A percentile compares a stretch with the other conserved stretches of the same genome.
phyloP scores from a whole-genome alignment of 192 early-diverging fungal genomes.

The Coemansia sp. region DNA sequence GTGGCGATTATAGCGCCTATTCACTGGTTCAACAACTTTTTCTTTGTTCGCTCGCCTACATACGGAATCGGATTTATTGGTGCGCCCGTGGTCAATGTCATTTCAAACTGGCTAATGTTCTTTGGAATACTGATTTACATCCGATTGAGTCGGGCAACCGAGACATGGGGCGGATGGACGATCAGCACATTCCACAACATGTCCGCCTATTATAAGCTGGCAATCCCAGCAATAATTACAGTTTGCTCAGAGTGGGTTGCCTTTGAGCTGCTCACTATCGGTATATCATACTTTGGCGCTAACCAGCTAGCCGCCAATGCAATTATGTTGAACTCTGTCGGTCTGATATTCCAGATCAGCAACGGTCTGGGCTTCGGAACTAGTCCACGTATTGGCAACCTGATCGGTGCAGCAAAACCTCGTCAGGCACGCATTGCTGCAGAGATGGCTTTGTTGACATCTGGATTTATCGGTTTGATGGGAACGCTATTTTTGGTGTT shows the following conservation, averaged over 20 bases:
- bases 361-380: conserved; percentile 74
- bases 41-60: conserved; percentile 67
- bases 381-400: conserved; percentile 74
- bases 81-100: conserved; percentile 71
- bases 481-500: background rate
- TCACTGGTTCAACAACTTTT: conserved; percentile 71
- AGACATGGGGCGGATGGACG: conserved; percentile 86
- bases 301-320: conserved; percentile 75
- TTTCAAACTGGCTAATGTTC: conserved; percentile 70
- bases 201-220: conserved; percentile 64
- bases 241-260: conserved; percentile 66
- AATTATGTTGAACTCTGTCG: conserved; percentile 63
- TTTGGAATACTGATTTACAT: conserved; percentile 66
- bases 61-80: conserved; percentile 75
- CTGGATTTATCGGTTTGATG: conserved; percentile 53
- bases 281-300: conserved; percentile 74
- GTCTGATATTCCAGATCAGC: conserved; percentile 67
- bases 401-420: conserved; percentile 53
- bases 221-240: conserved; percentile 61
- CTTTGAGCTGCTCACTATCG: conserved; percentile 70
- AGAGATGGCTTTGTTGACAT: conserved; percentile 52
- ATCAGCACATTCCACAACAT: conserved; percentile 63
- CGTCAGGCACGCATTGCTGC: conserved; percentile 60
- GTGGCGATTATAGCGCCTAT: conserved; percentile 66
- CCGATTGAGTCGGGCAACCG: conserved; percentile 57